Base-by-base conservation (phyloP, 805 yeast species). In the Metschnikowia kofuensis region DNA sequence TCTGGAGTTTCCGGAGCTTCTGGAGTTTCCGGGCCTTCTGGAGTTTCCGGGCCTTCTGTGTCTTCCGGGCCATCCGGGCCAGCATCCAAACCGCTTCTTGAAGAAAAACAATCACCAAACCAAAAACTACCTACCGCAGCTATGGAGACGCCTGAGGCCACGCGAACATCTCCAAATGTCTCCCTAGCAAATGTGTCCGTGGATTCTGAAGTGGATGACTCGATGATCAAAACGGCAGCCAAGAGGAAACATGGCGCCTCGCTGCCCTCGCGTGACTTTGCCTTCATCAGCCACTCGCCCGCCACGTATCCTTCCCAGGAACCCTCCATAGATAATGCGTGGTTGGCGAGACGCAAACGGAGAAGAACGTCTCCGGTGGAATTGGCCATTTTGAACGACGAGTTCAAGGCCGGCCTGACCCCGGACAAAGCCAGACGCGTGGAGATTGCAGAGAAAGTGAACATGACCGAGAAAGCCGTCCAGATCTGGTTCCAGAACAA, bases 401-500 rank as follows among this genome's bases (percentile, higher is more conserved):
- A 90, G 70, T 94, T 92, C 61, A 77, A 77, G 43, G 63, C 71
- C 42, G 90, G 96, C 51, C 74, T 83, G 39, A 89, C 96, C 43
- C 99, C 99, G 40, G 85, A 86, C 63, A 85, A 84, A 64, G 69
- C 77, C 40, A 77, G 85, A 62, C 81, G 98, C 57, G 75, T 80
- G 39, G 87, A 84, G 55, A 87, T 94, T 55, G 96, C 98, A 5
- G 67, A 72, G 30, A 80, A 75, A 55, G 95, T 94, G 37, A 84
- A 83, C 57, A 94, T 94, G 98, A 82, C 92, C n/a, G 97, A 91
- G 67, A 89, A 91, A 66, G 96, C 97, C 1, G 96, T 94, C 34
- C 99, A 94, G 71, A 89, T 92, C 54, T 94, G 99, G 99, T 94
- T 94, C 71, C 99, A 94, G 70, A 94, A 94, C 69, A 87, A 84